Evolutionary conservation across 2,329 filamentous ascomycete genomes (phyloP).

Genomic region (Fulvia fulva): DNA sequence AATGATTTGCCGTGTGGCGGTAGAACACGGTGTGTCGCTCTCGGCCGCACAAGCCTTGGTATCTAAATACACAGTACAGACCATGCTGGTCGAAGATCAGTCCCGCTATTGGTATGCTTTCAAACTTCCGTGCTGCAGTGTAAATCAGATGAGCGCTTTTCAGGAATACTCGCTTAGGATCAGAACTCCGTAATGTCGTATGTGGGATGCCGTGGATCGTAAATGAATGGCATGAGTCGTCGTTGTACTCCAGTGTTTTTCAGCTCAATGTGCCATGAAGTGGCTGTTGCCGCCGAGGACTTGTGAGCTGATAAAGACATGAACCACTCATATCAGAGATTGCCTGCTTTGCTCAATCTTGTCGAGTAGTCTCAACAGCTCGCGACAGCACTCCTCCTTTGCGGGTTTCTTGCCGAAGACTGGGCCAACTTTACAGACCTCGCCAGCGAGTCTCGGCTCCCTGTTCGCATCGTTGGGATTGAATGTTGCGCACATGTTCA

Average conservation of each 20-base stretch:
- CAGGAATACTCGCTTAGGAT: not conserved
- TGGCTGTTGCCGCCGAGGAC: too few species aligned
- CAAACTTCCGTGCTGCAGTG: not conserved
- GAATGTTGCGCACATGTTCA: conserved; percentile 38
- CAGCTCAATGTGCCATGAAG: too few species aligned
- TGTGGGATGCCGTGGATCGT: not conserved
- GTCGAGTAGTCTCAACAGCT: conserved; percentile 38
- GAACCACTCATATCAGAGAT: not conserved
- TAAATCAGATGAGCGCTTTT: not conserved
- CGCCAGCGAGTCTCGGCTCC: conserved; percentile 30
- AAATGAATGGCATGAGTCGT: too few species aligned
- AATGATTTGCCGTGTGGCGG: too few species aligned
- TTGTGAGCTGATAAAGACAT: too few species aligned
- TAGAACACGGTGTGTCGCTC: too few species aligned
- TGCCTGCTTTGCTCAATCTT: conserved; percentile 25
- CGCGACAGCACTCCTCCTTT: conserved; percentile 46
- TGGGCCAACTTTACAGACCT: conserved; percentile 41
- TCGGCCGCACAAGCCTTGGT: too few species aligned
- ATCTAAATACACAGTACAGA: too few species aligned
- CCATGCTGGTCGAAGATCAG: too few species aligned
- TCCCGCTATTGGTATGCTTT: not conserved
- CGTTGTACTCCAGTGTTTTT: too few species aligned
- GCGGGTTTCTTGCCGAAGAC: conserved; percentile 49
- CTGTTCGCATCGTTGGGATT: conserved; percentile 11
- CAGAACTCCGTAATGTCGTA: not conserved